Conservation (phyloP, 2,329 filamentous ascomycete genomes). For the Fusarium tjaetaba region DNA sequence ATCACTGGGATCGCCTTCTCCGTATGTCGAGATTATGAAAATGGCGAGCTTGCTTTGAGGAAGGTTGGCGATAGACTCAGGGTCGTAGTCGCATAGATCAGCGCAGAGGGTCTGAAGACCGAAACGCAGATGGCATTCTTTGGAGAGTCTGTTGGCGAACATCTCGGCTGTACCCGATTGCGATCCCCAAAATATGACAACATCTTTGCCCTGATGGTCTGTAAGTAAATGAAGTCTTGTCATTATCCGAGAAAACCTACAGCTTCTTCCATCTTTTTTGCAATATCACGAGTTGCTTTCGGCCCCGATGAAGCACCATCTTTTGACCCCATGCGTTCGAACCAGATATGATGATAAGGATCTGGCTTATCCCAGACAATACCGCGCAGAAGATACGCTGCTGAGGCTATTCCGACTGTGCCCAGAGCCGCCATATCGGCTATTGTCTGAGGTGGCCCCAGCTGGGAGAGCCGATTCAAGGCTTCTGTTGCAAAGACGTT, state of each 20-base stretch:
- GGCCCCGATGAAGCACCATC: constrained; percentile 33
- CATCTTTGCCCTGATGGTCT: constrained; percentile 70
- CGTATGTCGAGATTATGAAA: constrained; percentile 53
- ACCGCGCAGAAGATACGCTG: constrained; percentile 54
- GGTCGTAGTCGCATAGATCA: constrained; percentile 59
- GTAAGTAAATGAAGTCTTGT: background rate
- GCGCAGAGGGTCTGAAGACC: constrained; percentile 88
- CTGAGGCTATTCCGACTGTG: constrained; percentile 37
- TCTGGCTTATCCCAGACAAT: constrained; percentile 60
- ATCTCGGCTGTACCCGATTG: constrained; percentile 96
- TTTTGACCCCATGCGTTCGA: constrained; percentile 56
- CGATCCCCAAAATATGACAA: constrained; percentile 92
- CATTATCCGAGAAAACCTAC: constrained; percentile 22
- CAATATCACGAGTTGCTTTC: constrained; percentile 57
- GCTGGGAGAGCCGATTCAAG: constrained; percentile 27
- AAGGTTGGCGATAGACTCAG: constrained; percentile 48
- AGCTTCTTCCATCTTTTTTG: constrained; percentile 46
- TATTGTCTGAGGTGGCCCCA: constrained; percentile 36
- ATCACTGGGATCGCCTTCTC: constrained; percentile 54
- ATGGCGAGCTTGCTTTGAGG: constrained; percentile 44
- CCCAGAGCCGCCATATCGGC: constrained; percentile 41
- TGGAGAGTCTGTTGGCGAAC: constrained; percentile 86
- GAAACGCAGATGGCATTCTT: constrained; percentile 88
- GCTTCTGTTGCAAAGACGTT: constrained; percentile 34
- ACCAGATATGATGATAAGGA: constrained; percentile 59